Conservation (phyloP, 1,284 basidiomycete genomes). For the Waitea zeae region DNA sequence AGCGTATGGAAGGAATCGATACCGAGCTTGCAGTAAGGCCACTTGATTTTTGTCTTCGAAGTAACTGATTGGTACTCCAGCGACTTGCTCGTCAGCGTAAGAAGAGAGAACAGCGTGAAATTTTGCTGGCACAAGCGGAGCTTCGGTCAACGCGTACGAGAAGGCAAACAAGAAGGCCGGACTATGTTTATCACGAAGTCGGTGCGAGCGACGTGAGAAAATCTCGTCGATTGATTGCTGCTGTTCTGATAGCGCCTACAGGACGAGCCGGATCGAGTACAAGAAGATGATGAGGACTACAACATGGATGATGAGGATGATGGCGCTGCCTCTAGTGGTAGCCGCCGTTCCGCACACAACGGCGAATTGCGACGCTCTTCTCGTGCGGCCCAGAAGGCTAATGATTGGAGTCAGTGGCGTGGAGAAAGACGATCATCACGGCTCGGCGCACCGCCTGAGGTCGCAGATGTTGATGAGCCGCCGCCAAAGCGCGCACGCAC, state of each 20-base stretch:
- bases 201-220: constrained; percentile 41
- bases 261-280: constrained; percentile 44
- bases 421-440: constrained; percentile 59
- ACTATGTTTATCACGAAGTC: constrained; percentile 59
- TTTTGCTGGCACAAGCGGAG: constrained; percentile 54
- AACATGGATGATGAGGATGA: constrained; percentile 46
- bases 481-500: constrained; percentile 52
- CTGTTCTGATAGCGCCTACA: constrained; percentile 27
- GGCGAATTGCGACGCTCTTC: constrained; percentile 43
- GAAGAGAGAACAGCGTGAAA: constrained; percentile 48
- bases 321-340: constrained; percentile 17
- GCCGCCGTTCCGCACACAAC: constrained; percentile 16
- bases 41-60: constrained; percentile 9
- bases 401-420: constrained; percentile 40
- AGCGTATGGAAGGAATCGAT: constrained; percentile 44
- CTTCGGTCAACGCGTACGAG: constrained; percentile 60
- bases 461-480: constrained; percentile 29
- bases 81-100: constrained; percentile 47
- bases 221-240: not conserved
- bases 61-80: constrained; percentile 21
- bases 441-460: constrained; percentile 35
- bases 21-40: constrained; percentile 47
- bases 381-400: constrained; percentile 29
- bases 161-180: constrained; percentile 47
- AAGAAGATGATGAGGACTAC: constrained; percentile 9